phyloP scores from a whole-genome alignment of 2,329 filamentous ascomycete species.

The Tolypocladium tropicale region DNA sequence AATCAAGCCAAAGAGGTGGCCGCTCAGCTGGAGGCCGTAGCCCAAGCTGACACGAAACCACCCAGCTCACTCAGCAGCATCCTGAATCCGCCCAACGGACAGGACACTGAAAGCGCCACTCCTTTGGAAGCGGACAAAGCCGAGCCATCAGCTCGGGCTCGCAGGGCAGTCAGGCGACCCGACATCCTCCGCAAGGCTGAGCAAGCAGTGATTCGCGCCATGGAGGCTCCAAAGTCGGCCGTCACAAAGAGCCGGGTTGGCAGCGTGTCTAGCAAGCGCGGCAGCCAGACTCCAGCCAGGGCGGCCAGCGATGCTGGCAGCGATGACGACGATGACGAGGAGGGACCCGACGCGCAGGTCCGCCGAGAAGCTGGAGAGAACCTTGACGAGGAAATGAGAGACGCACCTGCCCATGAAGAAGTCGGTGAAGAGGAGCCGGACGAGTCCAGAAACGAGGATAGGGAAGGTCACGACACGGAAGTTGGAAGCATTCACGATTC shows the following conservation, averaged over 20 bases:
- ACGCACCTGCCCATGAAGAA: slow-evolving; percentile 22
- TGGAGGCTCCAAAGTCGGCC: slow-evolving; percentile 37
- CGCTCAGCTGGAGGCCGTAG: slow-evolving; percentile 22
- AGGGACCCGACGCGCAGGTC: slow-evolving; percentile 29
- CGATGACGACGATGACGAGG: slow-evolving; percentile 29
- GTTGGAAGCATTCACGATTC: slow-evolving; percentile 52
- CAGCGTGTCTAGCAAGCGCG: slow-evolving; percentile 41
- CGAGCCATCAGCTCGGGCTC: slow-evolving; percentile 27
- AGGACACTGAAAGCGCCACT: slow-evolving; percentile 25
- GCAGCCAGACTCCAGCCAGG: slow-evolving; percentile 26
- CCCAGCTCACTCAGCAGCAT: slow-evolving; percentile 28
- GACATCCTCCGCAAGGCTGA: slow-evolving; percentile 54
- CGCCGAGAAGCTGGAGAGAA: slow-evolving; percentile 22
- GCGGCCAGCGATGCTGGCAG: slow-evolving; percentile 25
- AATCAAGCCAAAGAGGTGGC: slow-evolving; percentile 31
- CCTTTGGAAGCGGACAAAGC: slow-evolving; percentile 29
- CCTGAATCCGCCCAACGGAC: slow-evolving; percentile 30
- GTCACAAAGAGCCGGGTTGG: slow-evolving; percentile 36
- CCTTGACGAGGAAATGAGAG: slow-evolving; percentile 33
- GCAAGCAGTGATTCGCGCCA: slow-evolving; percentile 39
- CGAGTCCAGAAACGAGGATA: slow-evolving; percentile 17
- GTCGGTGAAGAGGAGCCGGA: slow-evolving; percentile 17
- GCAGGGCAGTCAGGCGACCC: slow-evolving; percentile 37
- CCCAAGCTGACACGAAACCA: slow-evolving; percentile 15
- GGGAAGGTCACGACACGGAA: slow-evolving; percentile 13